Conservation (phyloP, 257 asterid genomes). For the Ehretia macrophylla region DNA sequence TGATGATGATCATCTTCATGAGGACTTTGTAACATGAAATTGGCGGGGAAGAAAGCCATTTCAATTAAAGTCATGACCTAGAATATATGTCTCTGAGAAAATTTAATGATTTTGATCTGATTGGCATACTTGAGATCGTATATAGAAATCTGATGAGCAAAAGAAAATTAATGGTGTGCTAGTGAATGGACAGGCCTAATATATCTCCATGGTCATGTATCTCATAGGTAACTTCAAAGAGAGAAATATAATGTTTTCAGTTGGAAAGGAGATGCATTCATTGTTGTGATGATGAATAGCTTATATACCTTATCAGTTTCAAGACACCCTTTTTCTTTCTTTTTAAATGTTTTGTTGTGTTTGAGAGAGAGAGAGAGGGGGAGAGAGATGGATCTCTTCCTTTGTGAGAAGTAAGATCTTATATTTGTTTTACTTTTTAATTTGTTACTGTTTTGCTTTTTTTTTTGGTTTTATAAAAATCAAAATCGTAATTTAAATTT, state of each 20-base stretch:
- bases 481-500: too few species aligned
- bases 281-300: slow-evolving; percentile 33
- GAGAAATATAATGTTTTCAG: slow-evolving; percentile 13
- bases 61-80: slow-evolving; percentile 45
- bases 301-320: slow-evolving; percentile 57
- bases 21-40: slow-evolving; percentile 72
- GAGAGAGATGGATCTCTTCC: background rate
- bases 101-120: slow-evolving; percentile 9
- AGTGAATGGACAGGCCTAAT: background rate
- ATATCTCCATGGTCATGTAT: background rate
- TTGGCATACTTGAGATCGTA: slow-evolving; percentile 7
- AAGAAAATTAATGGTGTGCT: background rate
- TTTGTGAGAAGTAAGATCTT: slow-evolving; percentile 16
- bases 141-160: background rate
- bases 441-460: background rate
- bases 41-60: slow-evolving; percentile 79
- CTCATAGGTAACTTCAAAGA: slow-evolving; percentile 13
- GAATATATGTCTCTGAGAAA: background rate
- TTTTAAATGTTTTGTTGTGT: slow-evolving; percentile 14
- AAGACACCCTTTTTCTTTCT: slow-evolving; percentile 10
- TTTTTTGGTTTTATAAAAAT: too few species aligned
- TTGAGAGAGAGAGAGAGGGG: background rate
- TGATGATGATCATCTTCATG: slow-evolving; percentile 48
- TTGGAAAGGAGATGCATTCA: slow-evolving; percentile 27
- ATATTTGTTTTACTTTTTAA: slow-evolving; percentile 32